Evolutionary conservation across 257 asterid genomes (phyloP).

Genomic region (Handroanthus guayacan): DNA sequence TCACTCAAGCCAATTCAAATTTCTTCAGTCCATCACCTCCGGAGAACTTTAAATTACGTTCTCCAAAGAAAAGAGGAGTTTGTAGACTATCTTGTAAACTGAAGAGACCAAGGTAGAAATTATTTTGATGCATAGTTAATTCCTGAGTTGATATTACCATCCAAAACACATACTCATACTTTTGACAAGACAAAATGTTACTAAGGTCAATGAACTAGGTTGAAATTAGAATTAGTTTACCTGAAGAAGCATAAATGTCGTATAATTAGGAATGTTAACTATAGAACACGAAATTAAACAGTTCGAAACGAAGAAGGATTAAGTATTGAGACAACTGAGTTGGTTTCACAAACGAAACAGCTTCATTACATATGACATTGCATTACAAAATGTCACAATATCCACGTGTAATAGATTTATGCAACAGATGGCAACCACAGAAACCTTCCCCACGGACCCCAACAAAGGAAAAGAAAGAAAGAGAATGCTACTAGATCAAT

Average conservation of each 20-base stretch:
- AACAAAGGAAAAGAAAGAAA: too few species aligned
- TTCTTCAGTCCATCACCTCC: conserved; percentile 1
- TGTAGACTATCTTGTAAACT: not conserved
- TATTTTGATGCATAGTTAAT: not conserved
- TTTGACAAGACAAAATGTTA: not conserved
- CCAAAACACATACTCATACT: not conserved
- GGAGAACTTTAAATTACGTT: not conserved
- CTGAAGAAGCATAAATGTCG: conserved; percentile 22
- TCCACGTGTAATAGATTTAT: conserved; percentile 19
- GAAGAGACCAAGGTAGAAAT: not conserved
- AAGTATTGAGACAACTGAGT: conserved; percentile 6
- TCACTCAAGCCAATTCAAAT: conserved; percentile 1
- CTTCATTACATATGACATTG: conserved; percentile 16
- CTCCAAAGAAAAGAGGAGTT: not conserved
- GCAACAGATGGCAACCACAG: not conserved
- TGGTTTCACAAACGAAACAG: conserved; percentile 19
- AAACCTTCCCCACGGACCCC: not conserved
- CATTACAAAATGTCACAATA: conserved; percentile 5
- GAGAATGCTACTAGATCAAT: not conserved
- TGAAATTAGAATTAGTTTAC: not conserved
- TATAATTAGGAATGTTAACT: not conserved
- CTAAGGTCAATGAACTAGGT: conserved; percentile 9
- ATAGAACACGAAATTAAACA: not conserved
- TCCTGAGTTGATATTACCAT: conserved; percentile 6
- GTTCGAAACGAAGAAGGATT: conserved; percentile 19